Conservation (phyloP, 208 protist species). For the Crithidia fasciculata region DNA sequence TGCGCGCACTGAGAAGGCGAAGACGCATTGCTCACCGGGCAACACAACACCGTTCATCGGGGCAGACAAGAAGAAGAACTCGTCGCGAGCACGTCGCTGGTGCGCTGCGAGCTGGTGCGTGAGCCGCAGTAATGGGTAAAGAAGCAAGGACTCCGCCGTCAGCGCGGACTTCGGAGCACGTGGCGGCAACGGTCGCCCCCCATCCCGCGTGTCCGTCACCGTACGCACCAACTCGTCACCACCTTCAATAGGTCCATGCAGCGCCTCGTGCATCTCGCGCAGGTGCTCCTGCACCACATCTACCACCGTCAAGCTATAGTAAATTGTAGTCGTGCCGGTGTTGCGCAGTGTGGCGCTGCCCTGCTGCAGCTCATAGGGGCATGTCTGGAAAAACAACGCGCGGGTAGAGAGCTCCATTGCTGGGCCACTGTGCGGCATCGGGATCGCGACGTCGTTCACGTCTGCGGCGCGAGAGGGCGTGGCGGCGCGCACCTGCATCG, state of each 20-base stretch:
- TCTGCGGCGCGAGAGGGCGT: background rate
- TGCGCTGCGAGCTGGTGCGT: slow-evolving; percentile 57
- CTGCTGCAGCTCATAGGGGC: slow-evolving; percentile 66
- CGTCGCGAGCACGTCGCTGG: slow-evolving; percentile 23
- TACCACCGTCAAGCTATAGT: slow-evolving; percentile 78
- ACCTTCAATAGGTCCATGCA: background rate
- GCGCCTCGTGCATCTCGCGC: slow-evolving; percentile 3
- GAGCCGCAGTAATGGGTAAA: background rate
- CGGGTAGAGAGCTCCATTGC: slow-evolving; percentile 64
- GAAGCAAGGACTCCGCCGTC: background rate
- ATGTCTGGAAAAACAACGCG: slow-evolving; percentile 53
- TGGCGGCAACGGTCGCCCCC: background rate
- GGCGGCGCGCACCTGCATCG: slow-evolving; percentile 20
- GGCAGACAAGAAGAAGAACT: slow-evolving; percentile 70
- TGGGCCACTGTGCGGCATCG: slow-evolving; percentile 20
- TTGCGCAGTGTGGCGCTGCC: slow-evolving; percentile 60
- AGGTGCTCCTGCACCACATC: slow-evolving; percentile 43
- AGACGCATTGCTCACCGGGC: slow-evolving; percentile 52
- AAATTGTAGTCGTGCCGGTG: slow-evolving; percentile 71
- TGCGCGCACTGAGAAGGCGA: slow-evolving; percentile 76
- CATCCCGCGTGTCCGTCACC: no score
- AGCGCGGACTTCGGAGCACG: background rate
- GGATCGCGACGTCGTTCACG: background rate
- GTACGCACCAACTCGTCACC: background rate
- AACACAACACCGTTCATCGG: slow-evolving; percentile 79